Conservation (phyloP, 2,329 filamentous ascomycete genomes). For the Scedosporium dehoogii region DNA sequence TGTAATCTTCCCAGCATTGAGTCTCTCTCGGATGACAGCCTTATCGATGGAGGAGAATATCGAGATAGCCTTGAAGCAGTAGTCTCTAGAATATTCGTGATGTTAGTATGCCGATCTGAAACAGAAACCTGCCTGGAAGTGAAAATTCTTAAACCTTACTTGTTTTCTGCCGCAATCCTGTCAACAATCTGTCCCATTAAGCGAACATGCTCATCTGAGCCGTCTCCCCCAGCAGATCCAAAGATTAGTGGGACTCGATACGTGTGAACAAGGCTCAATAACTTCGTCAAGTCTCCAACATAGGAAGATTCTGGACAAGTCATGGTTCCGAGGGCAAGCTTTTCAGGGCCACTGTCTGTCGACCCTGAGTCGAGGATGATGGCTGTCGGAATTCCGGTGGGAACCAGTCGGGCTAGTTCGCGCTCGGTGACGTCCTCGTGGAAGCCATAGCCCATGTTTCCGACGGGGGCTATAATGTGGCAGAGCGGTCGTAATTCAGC, state of each 20-base stretch:
- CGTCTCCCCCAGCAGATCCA: conserved; percentile 36
- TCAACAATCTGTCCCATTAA: conserved; percentile 28
- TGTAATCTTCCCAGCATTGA: conserved; percentile 19
- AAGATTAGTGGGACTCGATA: conserved; percentile 30
- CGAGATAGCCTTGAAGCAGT: conserved; percentile 22
- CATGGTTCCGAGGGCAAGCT: conserved; percentile 29
- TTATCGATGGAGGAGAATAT: conserved; percentile 30
- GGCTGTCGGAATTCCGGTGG: conserved; percentile 20
- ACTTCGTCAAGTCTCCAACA: conserved; percentile 27
- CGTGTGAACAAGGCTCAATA: conserved; percentile 22
- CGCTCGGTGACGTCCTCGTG: conserved; percentile 18
- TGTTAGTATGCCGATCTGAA: conserved; percentile 7
- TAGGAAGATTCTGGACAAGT: conserved; percentile 30
- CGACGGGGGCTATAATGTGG: conserved; percentile 34
- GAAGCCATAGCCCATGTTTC: conserved; percentile 40
- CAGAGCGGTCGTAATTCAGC: conserved; percentile 14
- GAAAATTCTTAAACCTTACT: conserved; percentile 6
- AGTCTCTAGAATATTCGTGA: background rate
- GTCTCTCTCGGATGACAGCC: conserved; percentile 16
- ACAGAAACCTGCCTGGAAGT: too few species aligned
- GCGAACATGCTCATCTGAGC: conserved; percentile 31
- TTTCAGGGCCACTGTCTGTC: conserved; percentile 27
- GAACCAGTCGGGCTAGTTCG: conserved; percentile 16
- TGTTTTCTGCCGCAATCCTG: conserved; percentile 17
- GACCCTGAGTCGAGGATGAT: conserved; percentile 26